Percentiles rank a stretch among this genome's conserved stretches.
Evolutionary conservation across 164 flowering plant genomes (phyloP).

Genomic region (Stephania yunnanensis): DNA sequence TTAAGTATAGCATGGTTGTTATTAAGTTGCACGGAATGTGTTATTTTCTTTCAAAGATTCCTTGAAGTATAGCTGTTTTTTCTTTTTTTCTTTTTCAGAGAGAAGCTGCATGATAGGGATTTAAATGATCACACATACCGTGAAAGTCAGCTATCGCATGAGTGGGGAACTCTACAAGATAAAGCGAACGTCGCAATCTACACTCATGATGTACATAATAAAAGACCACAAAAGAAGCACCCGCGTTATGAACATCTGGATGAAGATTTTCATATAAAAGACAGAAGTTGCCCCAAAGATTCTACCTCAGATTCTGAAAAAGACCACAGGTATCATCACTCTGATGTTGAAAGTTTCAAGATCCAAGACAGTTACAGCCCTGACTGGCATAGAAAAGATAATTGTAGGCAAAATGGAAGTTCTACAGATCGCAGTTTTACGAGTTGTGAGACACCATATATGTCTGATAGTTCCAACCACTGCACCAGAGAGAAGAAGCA

Average conservation of each 20-base stretch:
- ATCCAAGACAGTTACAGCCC: conserved; percentile 34
- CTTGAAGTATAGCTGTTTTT: not conserved
- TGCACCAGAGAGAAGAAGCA: conserved; percentile 34
- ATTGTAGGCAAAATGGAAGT: conserved; percentile 28
- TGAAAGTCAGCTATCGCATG: conserved; percentile 25
- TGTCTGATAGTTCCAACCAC: conserved; percentile 25
- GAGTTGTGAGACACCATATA: conserved; percentile 19
- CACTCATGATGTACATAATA: conserved; percentile 31
- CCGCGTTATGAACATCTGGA: conserved; percentile 16
- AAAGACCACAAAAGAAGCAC: conserved; percentile 25
- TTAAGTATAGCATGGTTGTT: not conserved
- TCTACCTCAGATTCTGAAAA: conserved; percentile 27
- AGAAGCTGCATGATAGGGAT: conserved; percentile 19
- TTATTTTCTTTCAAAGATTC: conserved; percentile 1
- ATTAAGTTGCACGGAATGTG: not conserved
- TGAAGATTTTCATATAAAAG: conserved; percentile 21
- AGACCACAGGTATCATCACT: conserved; percentile 22
- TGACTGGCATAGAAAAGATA: conserved; percentile 25
- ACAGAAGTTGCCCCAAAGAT: conserved; percentile 24
- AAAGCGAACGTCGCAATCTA: conserved; percentile 25
- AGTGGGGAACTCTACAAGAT: conserved; percentile 19
- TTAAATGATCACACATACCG: conserved; percentile 13
- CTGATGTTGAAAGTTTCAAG: conserved; percentile 37
- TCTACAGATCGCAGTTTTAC: conserved; percentile 21
- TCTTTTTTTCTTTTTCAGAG: conserved; percentile 21